phyloP scores from a whole-genome alignment of 148 eudicot genomes.

The Camellia sinensis region DNA sequence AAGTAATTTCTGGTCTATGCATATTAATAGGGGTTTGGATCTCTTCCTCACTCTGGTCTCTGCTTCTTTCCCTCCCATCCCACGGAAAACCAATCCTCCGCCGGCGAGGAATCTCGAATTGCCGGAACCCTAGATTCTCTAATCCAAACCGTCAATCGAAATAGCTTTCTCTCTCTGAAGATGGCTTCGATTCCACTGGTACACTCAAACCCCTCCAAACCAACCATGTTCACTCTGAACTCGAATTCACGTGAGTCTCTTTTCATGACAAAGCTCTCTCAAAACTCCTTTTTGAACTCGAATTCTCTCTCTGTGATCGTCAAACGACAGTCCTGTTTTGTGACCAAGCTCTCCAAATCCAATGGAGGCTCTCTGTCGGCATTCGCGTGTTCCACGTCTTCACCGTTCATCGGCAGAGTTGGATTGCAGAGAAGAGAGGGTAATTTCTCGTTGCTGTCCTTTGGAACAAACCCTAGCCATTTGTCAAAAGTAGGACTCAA shows the following conservation, averaged over 20 bases:
- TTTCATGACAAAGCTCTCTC: not conserved
- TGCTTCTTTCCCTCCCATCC: not conserved
- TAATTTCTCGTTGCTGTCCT: constrained; percentile 59
- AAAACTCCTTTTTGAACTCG: not conserved
- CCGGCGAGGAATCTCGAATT: constrained; percentile 18
- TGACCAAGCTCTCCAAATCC: constrained; percentile 15
- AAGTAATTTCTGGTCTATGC: not conserved
- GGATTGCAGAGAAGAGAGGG: constrained; percentile 72
- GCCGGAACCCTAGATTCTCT: not conserved
- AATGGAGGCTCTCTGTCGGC: constrained; percentile 25
- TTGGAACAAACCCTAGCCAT: constrained; percentile 41
- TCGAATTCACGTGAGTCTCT: too few relatives aligned
- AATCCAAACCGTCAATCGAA: not conserved
- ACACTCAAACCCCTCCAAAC: constrained; percentile 21
- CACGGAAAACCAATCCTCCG: not conserved
- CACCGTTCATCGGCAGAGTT: constrained; percentile 69
- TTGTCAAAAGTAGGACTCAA: constrained; percentile 22
- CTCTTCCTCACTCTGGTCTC: constrained; percentile 12
- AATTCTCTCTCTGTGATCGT: constrained; percentile 8
- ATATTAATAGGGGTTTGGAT: too few relatives aligned
- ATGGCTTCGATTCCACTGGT: constrained; percentile 28
- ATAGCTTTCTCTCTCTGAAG: constrained; percentile 4
- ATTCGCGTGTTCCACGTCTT: constrained; percentile 53
- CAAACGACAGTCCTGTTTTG: constrained; percentile 1
- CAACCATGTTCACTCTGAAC: not conserved